A percentile compares a stretch with the other conserved stretches of the same genome.
phyloP scores from a whole-genome alignment of 2,329 filamentous ascomycete species.

The Botryotinia convoluta region DNA sequence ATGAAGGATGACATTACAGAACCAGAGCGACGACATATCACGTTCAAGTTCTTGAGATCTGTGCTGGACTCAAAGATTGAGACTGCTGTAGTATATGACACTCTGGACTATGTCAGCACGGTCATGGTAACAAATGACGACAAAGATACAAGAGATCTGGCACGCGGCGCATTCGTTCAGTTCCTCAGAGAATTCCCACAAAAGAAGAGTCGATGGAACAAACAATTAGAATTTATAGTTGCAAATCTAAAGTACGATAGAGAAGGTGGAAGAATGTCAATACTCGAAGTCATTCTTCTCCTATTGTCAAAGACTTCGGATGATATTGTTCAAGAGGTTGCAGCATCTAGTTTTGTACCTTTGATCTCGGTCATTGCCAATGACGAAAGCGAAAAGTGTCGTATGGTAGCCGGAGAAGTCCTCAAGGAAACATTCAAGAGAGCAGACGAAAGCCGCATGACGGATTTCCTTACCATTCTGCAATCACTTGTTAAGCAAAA shows the following conservation, averaged over 20 bases:
- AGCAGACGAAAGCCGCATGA: slow-evolving; percentile 68
- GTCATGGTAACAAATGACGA: slow-evolving; percentile 98
- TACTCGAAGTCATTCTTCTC: slow-evolving; percentile 87
- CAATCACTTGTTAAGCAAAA: slow-evolving; percentile 74
- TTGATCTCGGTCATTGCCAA: slow-evolving; percentile 83
- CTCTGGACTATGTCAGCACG: slow-evolving; percentile 80
- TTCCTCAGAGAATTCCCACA: slow-evolving; percentile 95
- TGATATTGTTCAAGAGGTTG: slow-evolving; percentile 77
- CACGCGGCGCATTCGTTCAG: slow-evolving; percentile 86
- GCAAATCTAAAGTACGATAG: slow-evolving; percentile 90
- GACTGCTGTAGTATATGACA: slow-evolving; percentile 85
- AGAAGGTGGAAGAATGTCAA: slow-evolving; percentile 82
- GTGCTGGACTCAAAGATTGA: slow-evolving; percentile 82
- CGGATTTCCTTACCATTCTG: slow-evolving; percentile 68
- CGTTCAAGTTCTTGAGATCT: slow-evolving; percentile 89
- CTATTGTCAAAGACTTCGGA: slow-evolving; percentile 83
- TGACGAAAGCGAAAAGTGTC: slow-evolving; percentile 83
- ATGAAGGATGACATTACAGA: slow-evolving; percentile 89
- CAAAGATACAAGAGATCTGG: slow-evolving; percentile 80
- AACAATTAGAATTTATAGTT: slow-evolving; percentile 84
- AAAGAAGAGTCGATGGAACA: slow-evolving; percentile 81
- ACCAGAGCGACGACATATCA: slow-evolving; percentile 85
- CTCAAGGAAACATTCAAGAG: slow-evolving; percentile 78
- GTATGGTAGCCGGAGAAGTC: slow-evolving; percentile 74
- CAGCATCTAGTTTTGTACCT: slow-evolving; percentile 79